Conservation (phyloP, 345 rosid genomes). For the Erucastrum elatum region DNA sequence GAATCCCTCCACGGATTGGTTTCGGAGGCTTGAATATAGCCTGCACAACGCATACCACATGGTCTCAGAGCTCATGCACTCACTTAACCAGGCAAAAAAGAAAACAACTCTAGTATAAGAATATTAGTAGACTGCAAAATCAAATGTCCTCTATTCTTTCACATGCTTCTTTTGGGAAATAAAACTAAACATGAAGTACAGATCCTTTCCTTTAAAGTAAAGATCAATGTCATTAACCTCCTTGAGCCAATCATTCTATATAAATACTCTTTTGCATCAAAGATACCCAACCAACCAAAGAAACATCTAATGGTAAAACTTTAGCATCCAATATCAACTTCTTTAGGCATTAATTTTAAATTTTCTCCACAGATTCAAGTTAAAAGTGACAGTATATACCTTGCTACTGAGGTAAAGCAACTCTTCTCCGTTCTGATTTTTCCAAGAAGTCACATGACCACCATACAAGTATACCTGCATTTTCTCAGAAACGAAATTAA, state of each 20-base stretch:
- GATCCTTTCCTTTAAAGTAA: background rate
- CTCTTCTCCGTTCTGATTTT: conserved; percentile 86
- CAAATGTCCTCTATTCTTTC: conserved; percentile 2
- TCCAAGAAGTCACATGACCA: conserved; percentile 97
- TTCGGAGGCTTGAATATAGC: conserved; percentile 79
- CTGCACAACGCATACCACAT: conserved; percentile 43
- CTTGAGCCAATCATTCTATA: background rate
- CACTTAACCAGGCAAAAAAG: background rate
- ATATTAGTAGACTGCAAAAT: conserved; percentile 3
- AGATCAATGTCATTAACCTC: background rate
- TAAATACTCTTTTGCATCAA: background rate
- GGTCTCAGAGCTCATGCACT: conserved; percentile 12
- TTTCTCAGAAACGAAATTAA: no score
- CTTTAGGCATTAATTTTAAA: background rate
- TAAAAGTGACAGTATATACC: conserved; percentile 54
- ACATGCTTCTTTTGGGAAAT: background rate
- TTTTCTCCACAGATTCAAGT: background rate
- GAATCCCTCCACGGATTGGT: conserved; percentile 95
- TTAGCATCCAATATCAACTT: background rate
- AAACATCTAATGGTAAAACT: background rate
- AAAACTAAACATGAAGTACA: conserved; percentile 9
- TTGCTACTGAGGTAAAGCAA: conserved; percentile 72
- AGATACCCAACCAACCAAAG: conserved; percentile 6
- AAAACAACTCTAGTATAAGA: background rate
- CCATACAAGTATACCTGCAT: conserved; percentile 80